Conservation (phyloP, 306 rosid genomes). For the Arachis stenosperma region DNA sequence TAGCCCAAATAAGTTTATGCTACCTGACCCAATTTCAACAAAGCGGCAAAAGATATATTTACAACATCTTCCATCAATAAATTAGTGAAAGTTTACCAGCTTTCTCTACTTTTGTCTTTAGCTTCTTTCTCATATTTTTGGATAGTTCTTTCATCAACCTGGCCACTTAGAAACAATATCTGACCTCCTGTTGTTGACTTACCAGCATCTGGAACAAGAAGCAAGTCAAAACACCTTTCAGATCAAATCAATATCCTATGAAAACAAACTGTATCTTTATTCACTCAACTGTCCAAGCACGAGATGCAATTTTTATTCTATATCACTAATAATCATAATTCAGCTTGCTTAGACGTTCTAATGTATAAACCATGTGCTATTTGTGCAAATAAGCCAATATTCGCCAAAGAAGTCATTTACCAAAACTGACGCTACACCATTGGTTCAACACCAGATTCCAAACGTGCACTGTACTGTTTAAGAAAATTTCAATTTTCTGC, state of each 20-base stretch:
- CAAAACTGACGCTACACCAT: background rate
- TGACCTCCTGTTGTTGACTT: conserved; percentile 99
- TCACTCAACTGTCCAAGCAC: background rate
- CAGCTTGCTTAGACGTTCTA: background rate
- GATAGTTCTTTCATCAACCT: conserved; percentile 96
- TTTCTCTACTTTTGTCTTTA: conserved; percentile 98
- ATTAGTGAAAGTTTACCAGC: conserved; percentile 70
- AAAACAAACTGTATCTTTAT: background rate
- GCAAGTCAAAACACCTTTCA: background rate
- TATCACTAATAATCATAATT: background rate
- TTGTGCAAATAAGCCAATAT: background rate
- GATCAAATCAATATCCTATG: background rate
- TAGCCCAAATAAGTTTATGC: background rate
- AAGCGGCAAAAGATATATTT: conserved; percentile 4
- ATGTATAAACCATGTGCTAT: background rate
- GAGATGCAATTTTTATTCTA: background rate
- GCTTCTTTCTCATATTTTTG: conserved; percentile 99
- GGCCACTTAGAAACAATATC: conserved; percentile 95
- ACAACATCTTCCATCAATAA: conserved; percentile 21
- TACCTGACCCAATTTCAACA: conserved; percentile 1
- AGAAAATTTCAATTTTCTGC: conserved; percentile 10
- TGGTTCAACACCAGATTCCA: background rate
- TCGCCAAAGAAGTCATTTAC: background rate
- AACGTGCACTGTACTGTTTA: background rate
- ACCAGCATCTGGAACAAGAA: conserved; percentile 79